phyloP scores from a whole-genome alignment of 2,329 filamentous ascomycete genomes.

The Phaeophleospora eucalypticola region DNA sequence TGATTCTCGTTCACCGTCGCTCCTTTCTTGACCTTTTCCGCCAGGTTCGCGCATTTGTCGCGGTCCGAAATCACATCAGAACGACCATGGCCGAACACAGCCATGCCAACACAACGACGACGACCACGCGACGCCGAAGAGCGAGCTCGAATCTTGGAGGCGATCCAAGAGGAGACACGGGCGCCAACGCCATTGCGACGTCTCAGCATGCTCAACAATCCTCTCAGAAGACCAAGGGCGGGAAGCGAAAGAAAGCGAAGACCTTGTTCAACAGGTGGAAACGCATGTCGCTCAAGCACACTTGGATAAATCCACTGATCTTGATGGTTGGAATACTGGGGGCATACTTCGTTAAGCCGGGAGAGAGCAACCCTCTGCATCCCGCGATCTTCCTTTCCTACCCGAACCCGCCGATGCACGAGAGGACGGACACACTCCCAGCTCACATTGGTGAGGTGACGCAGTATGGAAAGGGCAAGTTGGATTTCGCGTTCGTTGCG shows the following conservation, averaged over 20 bases:
- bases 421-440: slow-evolving; percentile 41
- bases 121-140: slow-evolving; percentile 17
- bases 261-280: slow-evolving; percentile 44
- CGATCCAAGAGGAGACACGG: slow-evolving; percentile 52
- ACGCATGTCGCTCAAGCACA: slow-evolving; percentile 49
- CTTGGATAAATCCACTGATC: slow-evolving; percentile 65
- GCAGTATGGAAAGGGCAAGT: slow-evolving; percentile 84
- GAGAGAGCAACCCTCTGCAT: slow-evolving; percentile 71
- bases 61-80: slow-evolving; percentile 1
- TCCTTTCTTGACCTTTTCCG: slow-evolving; percentile 3
- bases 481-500: slow-evolving; percentile 78
- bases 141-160: slow-evolving; percentile 43
- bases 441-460: slow-evolving; percentile 37
- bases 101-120: slow-evolving; percentile 9
- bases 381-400: slow-evolving; percentile 89
- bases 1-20: too few species aligned
- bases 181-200: slow-evolving; percentile 49
- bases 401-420: slow-evolving; percentile 47
- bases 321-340: slow-evolving; percentile 60
- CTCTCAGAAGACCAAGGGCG: slow-evolving; percentile 21
- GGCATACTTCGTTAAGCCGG: slow-evolving; percentile 71
- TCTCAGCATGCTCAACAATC: slow-evolving; percentile 11
- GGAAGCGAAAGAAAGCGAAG: slow-evolving; percentile 45
- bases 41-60: background rate
- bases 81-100: slow-evolving; percentile 4